These are phyloP conservation scores for Artemisia argyi DNA, from an alignment of 129 eudicot genomes.

Conservation along the genomic window DNA sequence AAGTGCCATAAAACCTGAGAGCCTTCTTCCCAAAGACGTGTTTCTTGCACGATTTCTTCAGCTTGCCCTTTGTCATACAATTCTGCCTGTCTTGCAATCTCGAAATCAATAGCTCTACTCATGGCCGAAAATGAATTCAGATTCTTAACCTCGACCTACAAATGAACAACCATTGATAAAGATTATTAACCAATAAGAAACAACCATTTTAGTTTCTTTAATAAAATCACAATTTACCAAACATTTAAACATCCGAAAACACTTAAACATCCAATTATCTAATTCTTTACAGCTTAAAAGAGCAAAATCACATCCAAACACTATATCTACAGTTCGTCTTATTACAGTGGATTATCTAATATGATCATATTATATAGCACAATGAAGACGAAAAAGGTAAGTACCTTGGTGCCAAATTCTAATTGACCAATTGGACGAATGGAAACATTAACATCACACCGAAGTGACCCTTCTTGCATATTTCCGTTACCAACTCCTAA, in stretches of 20 bases:
- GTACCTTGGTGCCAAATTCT: constrained; percentile 93
- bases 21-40: constrained; percentile 98
- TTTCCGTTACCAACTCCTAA: constrained; percentile 94
- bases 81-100: constrained; percentile 77
- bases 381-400: neutral
- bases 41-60: constrained; percentile 85
- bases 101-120: constrained; percentile 90
- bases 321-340: no score
- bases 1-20: constrained; percentile 62
- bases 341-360: neutral
- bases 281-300: neutral
- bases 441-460: constrained; percentile 96
- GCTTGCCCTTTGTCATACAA: constrained; percentile 66
- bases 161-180: constrained; percentile 1
- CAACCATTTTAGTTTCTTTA: no score
- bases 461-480: constrained; percentile 98
- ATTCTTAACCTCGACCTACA: constrained; percentile 93
- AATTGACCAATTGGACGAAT: constrained; percentile 85
- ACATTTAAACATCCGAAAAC: no score
- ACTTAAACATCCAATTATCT: no score
- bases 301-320: no score
- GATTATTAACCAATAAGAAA: constrained; percentile 22
- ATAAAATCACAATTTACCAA: no score
- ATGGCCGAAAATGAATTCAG: constrained; percentile 92
- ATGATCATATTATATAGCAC: neutral